These are phyloP conservation scores for Pichia nanzhaoensis DNA, from an alignment of 805 yeast genomes.

Conservation along the genomic window DNA sequence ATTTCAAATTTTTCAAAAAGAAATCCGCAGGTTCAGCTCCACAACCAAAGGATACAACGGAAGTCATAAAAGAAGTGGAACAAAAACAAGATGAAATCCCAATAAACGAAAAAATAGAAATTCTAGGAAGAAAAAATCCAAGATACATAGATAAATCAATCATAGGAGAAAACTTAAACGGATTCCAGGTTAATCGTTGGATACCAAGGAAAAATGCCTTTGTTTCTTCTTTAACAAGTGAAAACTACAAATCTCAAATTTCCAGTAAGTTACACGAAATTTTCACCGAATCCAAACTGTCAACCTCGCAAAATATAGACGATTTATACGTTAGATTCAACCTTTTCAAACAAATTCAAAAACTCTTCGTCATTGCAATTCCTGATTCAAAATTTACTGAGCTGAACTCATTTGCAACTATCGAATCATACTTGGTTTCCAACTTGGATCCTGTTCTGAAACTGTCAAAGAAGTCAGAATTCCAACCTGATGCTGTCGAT, in stretches of 20 bases:
- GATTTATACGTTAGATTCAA: slow-evolving; percentile 46
- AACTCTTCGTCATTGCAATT: slow-evolving; percentile 42
- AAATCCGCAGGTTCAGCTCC: slow-evolving; percentile 6
- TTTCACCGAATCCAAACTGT: slow-evolving; percentile 2
- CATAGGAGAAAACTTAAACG: slow-evolving; percentile 22
- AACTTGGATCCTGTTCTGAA: slow-evolving; percentile 33
- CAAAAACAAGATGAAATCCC: slow-evolving; percentile 15
- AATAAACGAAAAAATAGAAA: slow-evolving; percentile 18
- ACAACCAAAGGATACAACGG: slow-evolving; percentile 20
- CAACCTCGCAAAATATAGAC: slow-evolving; percentile 9
- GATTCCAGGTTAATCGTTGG: slow-evolving; percentile 28
- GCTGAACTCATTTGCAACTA: slow-evolving; percentile 33
- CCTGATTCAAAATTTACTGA: slow-evolving; percentile 45
- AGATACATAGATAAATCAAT: slow-evolving; percentile 18
- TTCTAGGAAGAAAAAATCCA: slow-evolving; percentile 28
- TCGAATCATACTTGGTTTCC: slow-evolving; percentile 32
- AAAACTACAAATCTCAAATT: slow-evolving; percentile 13
- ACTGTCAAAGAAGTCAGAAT: slow-evolving; percentile 47
- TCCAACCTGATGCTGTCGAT: slow-evolving; percentile 65
- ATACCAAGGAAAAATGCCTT: slow-evolving; percentile 23
- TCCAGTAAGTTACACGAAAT: slow-evolving; percentile 15
- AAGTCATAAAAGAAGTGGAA: slow-evolving; percentile 28
- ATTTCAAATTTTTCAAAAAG: slow-evolving; percentile 28
- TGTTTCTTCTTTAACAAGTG: slow-evolving; percentile 8
- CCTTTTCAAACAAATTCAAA: slow-evolving; percentile 42